These are phyloP conservation scores for Macaranga tanarius DNA, from an alignment of 441 rosid genomes.

Conservation along the genomic window DNA sequence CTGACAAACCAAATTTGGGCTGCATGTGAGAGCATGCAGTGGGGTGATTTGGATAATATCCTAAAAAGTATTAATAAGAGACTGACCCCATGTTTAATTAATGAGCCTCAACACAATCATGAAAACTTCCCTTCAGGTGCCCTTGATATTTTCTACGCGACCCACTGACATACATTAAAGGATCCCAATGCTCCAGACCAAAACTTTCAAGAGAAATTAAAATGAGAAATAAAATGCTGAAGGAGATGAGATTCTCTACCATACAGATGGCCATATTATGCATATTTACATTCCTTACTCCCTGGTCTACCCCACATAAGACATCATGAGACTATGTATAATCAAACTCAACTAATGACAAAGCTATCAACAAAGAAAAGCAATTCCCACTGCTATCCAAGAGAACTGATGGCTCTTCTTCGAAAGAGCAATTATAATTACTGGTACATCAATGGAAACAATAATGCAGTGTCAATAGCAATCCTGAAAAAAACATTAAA, in stretches of 20 bases:
- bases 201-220: not conserved
- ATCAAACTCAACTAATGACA: not conserved
- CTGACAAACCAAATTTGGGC: not conserved
- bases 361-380: no score
- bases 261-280: not conserved
- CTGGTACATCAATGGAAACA: not conserved
- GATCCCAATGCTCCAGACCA: slow-evolving; percentile 3
- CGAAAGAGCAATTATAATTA: not conserved
- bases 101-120: slow-evolving; percentile 10
- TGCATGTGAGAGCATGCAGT: not conserved
- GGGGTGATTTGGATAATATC: not conserved
- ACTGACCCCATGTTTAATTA: slow-evolving; percentile 5
- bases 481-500: slow-evolving; percentile 8
- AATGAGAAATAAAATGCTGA: not conserved
- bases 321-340: not conserved
- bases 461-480: not conserved
- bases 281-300: not conserved
- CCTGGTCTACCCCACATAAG: not conserved
- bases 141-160: not conserved
- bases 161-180: slow-evolving; percentile 9
- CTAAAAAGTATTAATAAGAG: slow-evolving; percentile 5
- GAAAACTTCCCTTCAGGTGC: slow-evolving; percentile 6
- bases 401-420: not conserved
- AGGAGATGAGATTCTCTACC: not conserved
- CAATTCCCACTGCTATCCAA: not conserved